Evolutionary conservation across 768 basidiomycete genomes (phyloP).

Genomic region (Amanita brunnescens): DNA sequence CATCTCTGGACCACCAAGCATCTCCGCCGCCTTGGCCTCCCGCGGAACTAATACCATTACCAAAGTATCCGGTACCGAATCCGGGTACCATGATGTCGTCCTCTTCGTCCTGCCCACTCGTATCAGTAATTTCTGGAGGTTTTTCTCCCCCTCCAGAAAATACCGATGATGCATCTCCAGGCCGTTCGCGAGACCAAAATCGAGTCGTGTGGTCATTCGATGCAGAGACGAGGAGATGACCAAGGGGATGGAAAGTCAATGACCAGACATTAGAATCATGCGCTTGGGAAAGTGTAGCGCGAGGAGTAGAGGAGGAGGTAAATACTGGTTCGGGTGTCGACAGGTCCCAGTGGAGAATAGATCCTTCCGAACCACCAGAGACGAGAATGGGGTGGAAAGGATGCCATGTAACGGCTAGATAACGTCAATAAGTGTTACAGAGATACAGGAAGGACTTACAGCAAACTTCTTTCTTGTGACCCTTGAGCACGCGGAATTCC

Average conservation of each 20-base stretch:
- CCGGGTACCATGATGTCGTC: conserved; percentile 72
- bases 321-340: conserved; percentile 46
- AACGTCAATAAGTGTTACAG: background rate
- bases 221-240: conserved; percentile 87
- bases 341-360: conserved; percentile 92
- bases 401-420: conserved; percentile 87
- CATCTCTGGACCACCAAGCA: conserved; percentile 39
- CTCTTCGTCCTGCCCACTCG: conserved; percentile 57
- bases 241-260: conserved; percentile 90
- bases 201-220: conserved; percentile 98
- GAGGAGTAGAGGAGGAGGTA: conserved; percentile 40
- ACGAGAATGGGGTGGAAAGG: conserved; percentile 88
- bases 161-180: conserved; percentile 71
- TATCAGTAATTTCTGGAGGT: conserved; percentile 60
- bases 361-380: conserved; percentile 90
- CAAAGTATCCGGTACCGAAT: conserved; percentile 40
- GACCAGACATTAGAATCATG: conserved; percentile 99
- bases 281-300: conserved; percentile 85
- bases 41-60: conserved; percentile 15
- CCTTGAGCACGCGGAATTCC: conserved; percentile 84
- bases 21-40: conserved; percentile 13
- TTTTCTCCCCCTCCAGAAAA: conserved; percentile 81
- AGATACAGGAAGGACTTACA: conserved; percentile 43
- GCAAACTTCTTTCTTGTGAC: conserved; percentile 98
- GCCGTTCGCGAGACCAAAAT: conserved; percentile 95